Evolutionary conservation across 2,329 filamentous ascomycete species (phyloP).

Genomic region (Trichoderma sp.): DNA sequence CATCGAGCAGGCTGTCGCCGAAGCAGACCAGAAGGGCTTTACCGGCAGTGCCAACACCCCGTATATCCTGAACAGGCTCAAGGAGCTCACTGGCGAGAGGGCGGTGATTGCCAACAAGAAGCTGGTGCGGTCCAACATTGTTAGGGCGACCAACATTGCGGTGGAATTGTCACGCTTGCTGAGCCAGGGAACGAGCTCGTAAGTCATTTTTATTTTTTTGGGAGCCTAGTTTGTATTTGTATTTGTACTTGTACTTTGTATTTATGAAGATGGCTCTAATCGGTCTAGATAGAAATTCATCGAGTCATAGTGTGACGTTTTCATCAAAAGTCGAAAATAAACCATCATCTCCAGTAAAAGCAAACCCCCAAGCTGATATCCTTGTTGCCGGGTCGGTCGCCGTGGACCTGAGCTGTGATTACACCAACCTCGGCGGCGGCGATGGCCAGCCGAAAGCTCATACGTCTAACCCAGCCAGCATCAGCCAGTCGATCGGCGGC

Average conservation of each 20-base stretch:
- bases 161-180: constrained; percentile 53
- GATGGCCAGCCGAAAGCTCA: constrained; percentile 56
- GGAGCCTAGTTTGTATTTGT: constrained; percentile 29
- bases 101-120: constrained; percentile 75
- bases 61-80: constrained; percentile 76
- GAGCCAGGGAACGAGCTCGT: constrained; percentile 38
- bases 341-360: constrained; percentile 23
- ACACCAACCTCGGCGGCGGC: constrained; percentile 39
- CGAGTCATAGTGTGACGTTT: constrained; percentile 26
- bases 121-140: constrained; percentile 56
- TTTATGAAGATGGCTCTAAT: constrained; percentile 39
- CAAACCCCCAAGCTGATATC: constrained; percentile 58
- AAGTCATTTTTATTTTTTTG: constrained; percentile 34
- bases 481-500: constrained; percentile 82
- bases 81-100: constrained; percentile 71
- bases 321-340: constrained; percentile 23
- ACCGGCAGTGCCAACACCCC: constrained; percentile 81
- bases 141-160: constrained; percentile 56
- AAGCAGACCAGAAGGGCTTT: constrained; percentile 65
- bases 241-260: constrained; percentile 16
- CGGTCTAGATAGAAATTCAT: constrained; percentile 37
- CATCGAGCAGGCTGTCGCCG: constrained; percentile 67
- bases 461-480: constrained; percentile 83
- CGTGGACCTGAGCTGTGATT: constrained; percentile 85
- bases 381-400: constrained; percentile 89